Base-by-base conservation (phyloP, 257 asterid species). In the Solanum sejunctum region DNA sequence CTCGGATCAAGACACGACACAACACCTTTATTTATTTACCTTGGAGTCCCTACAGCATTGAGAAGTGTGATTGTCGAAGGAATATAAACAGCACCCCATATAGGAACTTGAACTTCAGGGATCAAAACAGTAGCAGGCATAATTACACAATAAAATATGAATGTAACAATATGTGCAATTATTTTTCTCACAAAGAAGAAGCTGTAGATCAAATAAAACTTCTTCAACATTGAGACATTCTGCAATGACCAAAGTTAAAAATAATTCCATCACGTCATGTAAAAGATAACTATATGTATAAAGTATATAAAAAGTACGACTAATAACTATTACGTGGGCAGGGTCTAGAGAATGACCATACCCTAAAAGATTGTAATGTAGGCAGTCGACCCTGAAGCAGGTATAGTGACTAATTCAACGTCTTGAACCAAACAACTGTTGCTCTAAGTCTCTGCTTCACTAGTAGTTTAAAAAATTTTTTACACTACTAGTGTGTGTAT, bases 1-100 rank as follows among this genome's bases (percentile, higher is more conserved):
- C 45, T 66, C 7, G 21, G 0, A 5, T 66, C 45, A 8, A 11
- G 0, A 32, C 39, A 32, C 39, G 64, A 20, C 12, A 43, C 9
- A 4, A 56, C 63, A 15, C 21, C 4, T 36, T 66, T 58, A 58
- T 58, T 43, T 43, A 7, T 1, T 16, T 75, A 86, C 89, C 89
- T 86, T 47, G 89, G 89, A 2, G 89, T 86, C 41, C 89, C 89
- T 6, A 86, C 87, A 7, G 87, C 86, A 32, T 86, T 86, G 43
- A 86, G 86, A 8, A 84, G 61, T 10, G 89, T 86, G n/a, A 86
- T 84, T 2, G 83, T 49, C 12, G 85, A 67, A 3, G 89, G 89
- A n/a, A 86, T 86, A 26, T 86, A 86, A 6, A 86, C 72, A 55
- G 89, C 86, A n/a, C 85, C 89, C 89, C 89, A 86, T 5, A 18